Conservation (phyloP, 1,284 basidiomycete species). For the Coniophora puteana region DNA sequence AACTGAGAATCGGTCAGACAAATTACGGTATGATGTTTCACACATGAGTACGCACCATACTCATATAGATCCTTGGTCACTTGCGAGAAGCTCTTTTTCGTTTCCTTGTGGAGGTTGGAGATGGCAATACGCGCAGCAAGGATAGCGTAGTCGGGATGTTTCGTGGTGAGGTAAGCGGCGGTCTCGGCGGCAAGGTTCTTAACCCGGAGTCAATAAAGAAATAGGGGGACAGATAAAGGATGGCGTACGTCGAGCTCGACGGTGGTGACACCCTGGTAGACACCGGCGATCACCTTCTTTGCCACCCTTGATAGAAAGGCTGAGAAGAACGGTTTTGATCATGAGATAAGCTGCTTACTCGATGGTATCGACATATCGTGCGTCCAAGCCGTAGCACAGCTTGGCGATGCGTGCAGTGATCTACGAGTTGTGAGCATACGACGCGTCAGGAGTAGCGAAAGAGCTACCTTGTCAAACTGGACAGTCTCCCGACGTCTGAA, state of each 20-base stretch:
- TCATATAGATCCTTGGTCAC: conserved; percentile 90
- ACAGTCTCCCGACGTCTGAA: conserved; percentile 81
- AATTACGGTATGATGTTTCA: neutral
- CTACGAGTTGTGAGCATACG: conserved; percentile 34
- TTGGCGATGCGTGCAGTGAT: conserved; percentile 92
- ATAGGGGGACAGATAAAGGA: neutral
- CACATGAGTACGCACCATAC: conserved; percentile 59
- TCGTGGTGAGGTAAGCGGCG: conserved; percentile 95
- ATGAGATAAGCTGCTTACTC: conserved; percentile 53
- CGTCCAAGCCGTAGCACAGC: conserved; percentile 95
- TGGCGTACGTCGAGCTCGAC: conserved; percentile 89
- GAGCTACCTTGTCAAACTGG: conserved; percentile 78
- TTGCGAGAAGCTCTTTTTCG: conserved; percentile 93
- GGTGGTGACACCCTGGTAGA: conserved; percentile 95
- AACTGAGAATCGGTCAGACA: conserved; percentile 45
- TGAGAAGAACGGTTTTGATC: neutral
- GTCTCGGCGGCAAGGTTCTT: conserved; percentile 96
- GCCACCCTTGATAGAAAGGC: conserved; percentile 54
- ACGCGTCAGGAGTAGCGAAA: conserved; percentile 4
- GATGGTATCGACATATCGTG: conserved; percentile 91
- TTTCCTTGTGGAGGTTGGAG: conserved; percentile 99
- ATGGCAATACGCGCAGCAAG: conserved; percentile 98
- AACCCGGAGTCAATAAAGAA: conserved; percentile 8
- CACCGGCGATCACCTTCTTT: conserved; percentile 94
- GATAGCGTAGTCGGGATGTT: conserved; percentile 97